These are phyloP conservation scores for Claviceps monticola DNA, from an alignment of 2,329 filamentous ascomycete species.

Conservation along the genomic window DNA sequence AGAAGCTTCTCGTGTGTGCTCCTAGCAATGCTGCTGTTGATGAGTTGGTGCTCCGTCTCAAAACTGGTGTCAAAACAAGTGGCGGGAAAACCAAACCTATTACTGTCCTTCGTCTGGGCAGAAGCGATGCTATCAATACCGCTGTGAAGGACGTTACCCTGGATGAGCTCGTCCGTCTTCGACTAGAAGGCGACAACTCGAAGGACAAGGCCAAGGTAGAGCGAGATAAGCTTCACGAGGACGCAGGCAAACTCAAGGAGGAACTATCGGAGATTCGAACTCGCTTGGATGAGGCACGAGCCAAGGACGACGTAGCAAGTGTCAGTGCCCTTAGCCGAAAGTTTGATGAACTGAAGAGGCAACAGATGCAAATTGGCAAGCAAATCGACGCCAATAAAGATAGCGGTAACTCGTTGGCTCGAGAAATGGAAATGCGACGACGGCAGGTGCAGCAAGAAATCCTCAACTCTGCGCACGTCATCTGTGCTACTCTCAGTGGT, in stretches of 20 bases:
- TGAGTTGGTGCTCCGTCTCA: conserved; percentile 85
- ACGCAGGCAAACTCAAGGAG: conserved; percentile 59
- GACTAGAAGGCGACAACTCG: conserved; percentile 47
- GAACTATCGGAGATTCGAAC: conserved; percentile 58
- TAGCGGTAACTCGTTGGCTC: conserved; percentile 64
- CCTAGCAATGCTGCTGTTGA: conserved; percentile 97
- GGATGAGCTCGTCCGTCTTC: conserved; percentile 74
- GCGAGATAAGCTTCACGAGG: conserved; percentile 46
- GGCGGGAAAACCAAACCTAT: conserved; percentile 61
- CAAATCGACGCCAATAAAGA: conserved; percentile 82
- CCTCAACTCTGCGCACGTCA: conserved; percentile 76
- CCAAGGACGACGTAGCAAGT: conserved; percentile 32
- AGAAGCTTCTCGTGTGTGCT: conserved; percentile 93
- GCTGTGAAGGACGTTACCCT: conserved; percentile 84
- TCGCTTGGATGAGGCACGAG: conserved; percentile 54
- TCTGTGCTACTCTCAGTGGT: conserved; percentile 90
- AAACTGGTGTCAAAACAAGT: conserved; percentile 67
- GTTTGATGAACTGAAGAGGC: conserved; percentile 64
- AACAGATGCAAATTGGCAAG: conserved; percentile 58
- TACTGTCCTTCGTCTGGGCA: conserved; percentile 78
- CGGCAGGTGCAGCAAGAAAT: conserved; percentile 82
- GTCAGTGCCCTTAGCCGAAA: conserved; percentile 54
- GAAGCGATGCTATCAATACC: conserved; percentile 82
- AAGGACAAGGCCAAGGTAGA: conserved; percentile 42
- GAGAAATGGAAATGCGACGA: conserved; percentile 75